phyloP scores from a whole-genome alignment of 345 rosid genomes.

The Melastoma malabathricum region DNA sequence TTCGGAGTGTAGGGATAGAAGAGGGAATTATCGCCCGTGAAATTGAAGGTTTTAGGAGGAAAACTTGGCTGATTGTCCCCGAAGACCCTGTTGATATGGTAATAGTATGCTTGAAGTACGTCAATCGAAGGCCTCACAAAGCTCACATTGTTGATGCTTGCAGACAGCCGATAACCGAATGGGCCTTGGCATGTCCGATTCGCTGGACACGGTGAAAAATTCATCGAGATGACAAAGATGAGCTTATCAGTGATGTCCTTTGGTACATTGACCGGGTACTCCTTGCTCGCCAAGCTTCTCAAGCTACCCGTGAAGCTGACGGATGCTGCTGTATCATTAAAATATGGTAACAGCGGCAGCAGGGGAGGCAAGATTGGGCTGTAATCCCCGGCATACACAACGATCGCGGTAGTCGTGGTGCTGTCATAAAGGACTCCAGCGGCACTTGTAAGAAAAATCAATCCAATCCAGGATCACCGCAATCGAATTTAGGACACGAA shows the following conservation, averaged over 20 bases:
- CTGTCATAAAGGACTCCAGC: constrained; percentile 5
- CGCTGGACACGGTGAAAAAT: constrained; percentile 18
- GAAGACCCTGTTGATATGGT: constrained; percentile 13
- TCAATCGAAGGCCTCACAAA: constrained; percentile 14
- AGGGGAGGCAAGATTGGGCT: constrained; percentile 5
- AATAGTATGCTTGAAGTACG: constrained; percentile 30
- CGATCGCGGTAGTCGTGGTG: constrained; percentile 9
- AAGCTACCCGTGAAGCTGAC: constrained; percentile 16
- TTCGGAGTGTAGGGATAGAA: constrained; percentile 2
- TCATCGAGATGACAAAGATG: constrained; percentile 9
- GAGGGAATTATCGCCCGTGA: constrained; percentile 11
- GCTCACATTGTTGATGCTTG: constrained; percentile 38
- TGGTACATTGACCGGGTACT: constrained; percentile 15
- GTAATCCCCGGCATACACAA: constrained; percentile 12
- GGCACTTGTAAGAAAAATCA: background rate
- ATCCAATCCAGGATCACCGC: no score
- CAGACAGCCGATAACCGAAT: constrained; percentile 10
- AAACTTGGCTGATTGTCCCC: constrained; percentile 7
- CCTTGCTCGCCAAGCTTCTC: constrained; percentile 6
- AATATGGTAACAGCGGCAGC: constrained; percentile 13
- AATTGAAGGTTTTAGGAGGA: constrained; percentile 11
- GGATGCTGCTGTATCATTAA: constrained; percentile 16
- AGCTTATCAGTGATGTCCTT: constrained; percentile 5
- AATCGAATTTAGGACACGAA: no score
- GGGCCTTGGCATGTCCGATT: constrained; percentile 18